Evolutionary conservation across 805 yeast genomes (phyloP).

Genomic region (Metschnikowia picachoensis): DNA sequence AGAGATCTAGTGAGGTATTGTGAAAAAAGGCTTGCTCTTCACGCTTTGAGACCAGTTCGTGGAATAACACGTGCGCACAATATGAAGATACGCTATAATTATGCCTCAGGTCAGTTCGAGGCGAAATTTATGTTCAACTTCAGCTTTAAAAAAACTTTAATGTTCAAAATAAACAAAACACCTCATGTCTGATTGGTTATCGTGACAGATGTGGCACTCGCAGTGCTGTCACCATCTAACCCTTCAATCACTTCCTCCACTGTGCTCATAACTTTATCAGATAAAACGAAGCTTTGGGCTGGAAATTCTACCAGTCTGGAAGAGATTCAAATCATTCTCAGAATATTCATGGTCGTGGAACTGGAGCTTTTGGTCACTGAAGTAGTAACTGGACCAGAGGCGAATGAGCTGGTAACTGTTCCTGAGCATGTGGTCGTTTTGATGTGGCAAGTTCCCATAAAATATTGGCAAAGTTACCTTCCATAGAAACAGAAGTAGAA

Average conservation of each 20-base stretch:
- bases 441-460: not conserved
- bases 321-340: not conserved
- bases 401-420: not conserved
- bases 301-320: not conserved
- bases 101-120: no score
- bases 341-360: not conserved
- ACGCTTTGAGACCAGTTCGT: no score
- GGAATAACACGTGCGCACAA: no score
- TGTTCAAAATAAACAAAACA: no score
- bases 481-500: not conserved
- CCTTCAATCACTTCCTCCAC: not conserved
- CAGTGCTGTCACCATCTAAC: not conserved
- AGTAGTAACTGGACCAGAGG: not conserved
- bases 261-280: not conserved
- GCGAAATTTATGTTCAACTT: no score
- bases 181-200: not conserved
- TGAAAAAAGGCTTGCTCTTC: no score
- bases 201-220: not conserved
- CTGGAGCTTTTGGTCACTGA: not conserved
- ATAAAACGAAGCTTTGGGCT: not conserved
- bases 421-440: not conserved
- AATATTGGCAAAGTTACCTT: not conserved
- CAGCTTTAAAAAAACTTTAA: no score
- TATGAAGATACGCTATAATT: no score
- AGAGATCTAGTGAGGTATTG: no score